These are phyloP conservation scores for Vaccinium vitisidaea DNA, from an alignment of 148 eudicot genomes.

Conservation along the genomic window DNA sequence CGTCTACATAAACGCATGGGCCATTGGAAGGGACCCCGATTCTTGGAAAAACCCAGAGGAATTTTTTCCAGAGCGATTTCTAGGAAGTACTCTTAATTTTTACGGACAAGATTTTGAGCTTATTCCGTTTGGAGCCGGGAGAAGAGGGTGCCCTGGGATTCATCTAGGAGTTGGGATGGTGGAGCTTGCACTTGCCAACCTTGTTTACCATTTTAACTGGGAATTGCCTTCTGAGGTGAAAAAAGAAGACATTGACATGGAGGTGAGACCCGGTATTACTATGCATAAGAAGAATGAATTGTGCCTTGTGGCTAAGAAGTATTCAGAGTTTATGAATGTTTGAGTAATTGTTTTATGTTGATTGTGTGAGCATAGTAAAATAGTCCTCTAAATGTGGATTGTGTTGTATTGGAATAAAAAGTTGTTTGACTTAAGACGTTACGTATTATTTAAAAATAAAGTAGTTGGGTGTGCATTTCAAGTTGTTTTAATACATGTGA, in stretches of 20 bases:
- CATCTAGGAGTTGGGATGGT: background rate
- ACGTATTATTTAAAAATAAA: too few relatives aligned
- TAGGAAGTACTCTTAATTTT: background rate
- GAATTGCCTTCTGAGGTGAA: constrained; percentile 12
- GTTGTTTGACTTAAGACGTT: too few relatives aligned
- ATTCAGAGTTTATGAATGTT: background rate
- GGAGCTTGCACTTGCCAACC: constrained; percentile 18
- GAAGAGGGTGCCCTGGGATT: constrained; percentile 17
- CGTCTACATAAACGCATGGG: background rate
- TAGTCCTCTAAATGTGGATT: too few relatives aligned
- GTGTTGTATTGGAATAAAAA: too few relatives aligned
- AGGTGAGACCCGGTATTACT: background rate
- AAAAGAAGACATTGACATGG: background rate
- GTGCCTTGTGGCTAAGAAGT: background rate
- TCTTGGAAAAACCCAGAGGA: constrained; percentile 16
- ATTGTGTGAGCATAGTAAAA: background rate
- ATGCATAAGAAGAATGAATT: constrained; percentile 14
- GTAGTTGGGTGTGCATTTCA: too few relatives aligned
- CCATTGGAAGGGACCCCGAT: constrained; percentile 10
- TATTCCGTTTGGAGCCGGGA: constrained; percentile 14
- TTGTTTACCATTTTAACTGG: constrained; percentile 5
- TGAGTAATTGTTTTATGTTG: background rate
- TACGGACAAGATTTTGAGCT: constrained; percentile 13
- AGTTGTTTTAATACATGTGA: too few relatives aligned
- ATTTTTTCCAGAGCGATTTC: constrained; percentile 8